A percentile compares a stretch with the other conserved stretches of the same genome.
These are phyloP conservation scores for Pichia sporocuriosa DNA, from an alignment of 805 yeast genomes.

Conservation along the genomic window DNA sequence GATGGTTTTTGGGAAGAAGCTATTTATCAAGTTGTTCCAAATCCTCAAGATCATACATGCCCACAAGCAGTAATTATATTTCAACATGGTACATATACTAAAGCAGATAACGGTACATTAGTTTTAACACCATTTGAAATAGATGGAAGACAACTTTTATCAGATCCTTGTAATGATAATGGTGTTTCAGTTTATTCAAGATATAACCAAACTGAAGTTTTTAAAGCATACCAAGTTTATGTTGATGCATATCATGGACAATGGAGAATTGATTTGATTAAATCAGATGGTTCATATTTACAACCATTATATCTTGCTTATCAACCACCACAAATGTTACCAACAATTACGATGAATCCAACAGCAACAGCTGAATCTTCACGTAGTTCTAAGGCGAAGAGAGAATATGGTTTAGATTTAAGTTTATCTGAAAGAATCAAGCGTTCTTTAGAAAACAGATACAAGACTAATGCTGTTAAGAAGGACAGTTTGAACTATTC, in stretches of 20 bases:
- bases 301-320: constrained; percentile 91
- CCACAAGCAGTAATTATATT: constrained; percentile 74
- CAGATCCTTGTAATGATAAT: constrained; percentile 74
- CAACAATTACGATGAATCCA: constrained; percentile 87
- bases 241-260: constrained; percentile 82
- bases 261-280: constrained; percentile 63
- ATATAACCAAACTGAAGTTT: constrained; percentile 61
- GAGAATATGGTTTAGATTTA: constrained; percentile 20
- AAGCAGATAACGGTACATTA: constrained; percentile 59
- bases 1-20: constrained; percentile 94
- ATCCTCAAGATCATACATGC: constrained; percentile 71
- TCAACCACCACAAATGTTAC: constrained; percentile 93
- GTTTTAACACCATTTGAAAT: constrained; percentile 66
- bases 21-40: constrained; percentile 65
- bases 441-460: constrained; percentile 73
- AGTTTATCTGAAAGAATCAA: constrained; percentile 41
- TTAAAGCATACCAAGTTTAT: constrained; percentile 48
- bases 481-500: constrained; percentile 35
- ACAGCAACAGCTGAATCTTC: constrained; percentile 32
- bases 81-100: constrained; percentile 82
- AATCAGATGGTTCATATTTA: constrained; percentile 70
- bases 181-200: constrained; percentile 61
- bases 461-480: constrained; percentile 66
- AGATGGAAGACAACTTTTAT: constrained; percentile 87
- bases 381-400: constrained; percentile 1